Base-by-base conservation (phyloP, 768 basidiomycete species). In the Leucosporidium creatinivorum region DNA sequence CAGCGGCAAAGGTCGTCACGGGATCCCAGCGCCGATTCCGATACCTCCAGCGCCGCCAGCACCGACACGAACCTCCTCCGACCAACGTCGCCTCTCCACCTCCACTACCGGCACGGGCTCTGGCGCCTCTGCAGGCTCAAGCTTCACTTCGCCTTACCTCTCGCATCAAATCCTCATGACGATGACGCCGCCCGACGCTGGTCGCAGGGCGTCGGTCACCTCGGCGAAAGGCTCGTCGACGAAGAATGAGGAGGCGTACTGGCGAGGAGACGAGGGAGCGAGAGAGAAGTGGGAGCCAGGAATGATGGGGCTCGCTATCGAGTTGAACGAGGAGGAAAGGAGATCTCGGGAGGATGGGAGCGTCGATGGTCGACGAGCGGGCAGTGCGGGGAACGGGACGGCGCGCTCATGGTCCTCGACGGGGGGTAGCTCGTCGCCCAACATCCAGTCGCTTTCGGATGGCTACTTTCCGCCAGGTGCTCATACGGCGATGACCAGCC, bases 21-120 rank as follows among this genome's bases (percentile, higher is more conserved):
- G 39, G 25, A 59, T 59, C 15, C 58, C 58, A 6, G n/a, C 58
- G 39, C 58, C 44, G n/a, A 59, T 59, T 25, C 58, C 44, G 17
- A 59, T 59, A 5, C 58, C 58, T 15, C 39, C 39, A 44, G 39
- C 39, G 39, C 39, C 39, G 39, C 39, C 39, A 44, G 39, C 8
- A 44, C 39, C 39, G 15, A 44, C 39, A 44, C 8, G 39, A 44
- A 44, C 8, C 39, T 13, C 13, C 15, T 44, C 39, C 39, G 39
- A 44, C 39, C 39, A 44, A 44, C 39, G 39, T 44, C 39, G 39
- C 39, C 39, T 44, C 39, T 44, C 39, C 39, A 44, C 39, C 39
- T 44, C 39, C 39, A 44, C 39, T 13, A 44, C 39, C 39, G 39
- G 39, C 39, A 44, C 39, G 8, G 15, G 15, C 13, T 44, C 39